Base-by-base conservation (phyloP, 352 stramenopile species). In the Pythium volutum region DNA sequence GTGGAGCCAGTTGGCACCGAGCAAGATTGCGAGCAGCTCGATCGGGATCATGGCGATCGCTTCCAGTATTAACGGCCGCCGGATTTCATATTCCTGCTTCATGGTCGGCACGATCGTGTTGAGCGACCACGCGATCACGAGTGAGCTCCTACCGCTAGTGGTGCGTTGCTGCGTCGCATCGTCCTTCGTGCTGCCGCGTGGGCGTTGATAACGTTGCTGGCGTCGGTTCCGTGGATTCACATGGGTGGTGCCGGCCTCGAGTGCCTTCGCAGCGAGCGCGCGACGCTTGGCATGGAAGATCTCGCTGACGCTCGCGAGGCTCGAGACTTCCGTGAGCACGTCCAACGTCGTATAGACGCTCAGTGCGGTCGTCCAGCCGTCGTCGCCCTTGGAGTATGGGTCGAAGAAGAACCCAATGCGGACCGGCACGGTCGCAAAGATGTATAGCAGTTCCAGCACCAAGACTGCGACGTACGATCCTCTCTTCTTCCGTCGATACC, bases 1-100 rank as follows among this genome's bases (percentile, higher is more conserved):
- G 42, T 91, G 81, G 7, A 91, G 66, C 33, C 74, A 71, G 42
- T 91, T 88, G 0, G 70, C 61, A 10, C 79, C 73, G 7, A 87
- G 55, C 0, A 46, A 48, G 10, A 82, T 33, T 9, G 69, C 43
- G 18, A 91, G 64, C 0, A 88, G 48, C 47, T 91, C 81, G 10
- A 85, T 38, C 10, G 81, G 81, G 2, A 86, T 26, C 49, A 82
- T 81, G 0, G 81, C 73, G 2, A 77, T 57, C 1, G 77, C 29
- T 36, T 91, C 77, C 11, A 87, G 46, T 2, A 76, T 10, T n/a
- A 89, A 31, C 3, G 77, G 62, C 11, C 69, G 60, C 2, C 53
- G 51, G 45, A 88, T 84, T 14, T 74, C 66, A 18, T 67, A 63
- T 16, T 61, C 59, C 6, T 62, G 48, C 31, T 75, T 69, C 3